Percentiles rank a stretch among this genome's conserved stretches.
These are phyloP conservation scores for Aspergillus sp. DNA, from an alignment of 2,329 filamentous ascomycete species.

Conservation along the genomic window DNA sequence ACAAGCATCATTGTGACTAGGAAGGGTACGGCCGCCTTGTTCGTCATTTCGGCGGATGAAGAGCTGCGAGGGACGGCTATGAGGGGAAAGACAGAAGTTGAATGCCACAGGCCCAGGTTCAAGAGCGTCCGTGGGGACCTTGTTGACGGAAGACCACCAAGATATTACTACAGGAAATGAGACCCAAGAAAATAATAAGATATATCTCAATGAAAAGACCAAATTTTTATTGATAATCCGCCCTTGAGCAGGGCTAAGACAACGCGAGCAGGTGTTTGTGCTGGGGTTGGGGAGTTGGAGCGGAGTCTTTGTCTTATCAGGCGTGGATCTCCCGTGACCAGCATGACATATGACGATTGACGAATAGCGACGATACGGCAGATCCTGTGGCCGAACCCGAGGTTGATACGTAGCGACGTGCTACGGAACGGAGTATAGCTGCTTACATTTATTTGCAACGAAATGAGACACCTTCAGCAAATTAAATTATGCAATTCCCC, in stretches of 20 bases:
- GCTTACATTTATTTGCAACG: not conserved
- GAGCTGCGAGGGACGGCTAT: too few species aligned
- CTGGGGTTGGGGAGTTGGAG: not conserved
- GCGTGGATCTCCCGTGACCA: constrained; percentile 6
- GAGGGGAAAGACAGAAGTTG: not conserved
- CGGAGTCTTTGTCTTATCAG: constrained; percentile 8
- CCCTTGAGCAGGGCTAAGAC: not conserved
- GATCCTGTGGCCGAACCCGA: not conserved
- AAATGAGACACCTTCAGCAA: not conserved
- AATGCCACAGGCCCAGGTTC: not conserved
- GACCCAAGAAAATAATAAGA: not conserved
- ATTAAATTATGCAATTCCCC: not conserved
- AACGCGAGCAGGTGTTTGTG: not conserved
- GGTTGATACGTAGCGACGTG: not conserved
- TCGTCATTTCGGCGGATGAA: constrained; percentile 59
- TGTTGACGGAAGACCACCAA: not conserved
- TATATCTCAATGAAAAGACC: not conserved
- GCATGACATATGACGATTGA: not conserved
- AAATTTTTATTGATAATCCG: not conserved
- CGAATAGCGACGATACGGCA: not conserved
- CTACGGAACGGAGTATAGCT: too few species aligned
- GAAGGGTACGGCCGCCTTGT: constrained; percentile 72
- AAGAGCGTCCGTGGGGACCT: not conserved
- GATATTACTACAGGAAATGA: not conserved
- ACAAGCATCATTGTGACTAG: constrained; percentile 95